phyloP scores from a whole-genome alignment of 192 early-diverging fungal genomes.

The Haplosporangium gracile region DNA sequence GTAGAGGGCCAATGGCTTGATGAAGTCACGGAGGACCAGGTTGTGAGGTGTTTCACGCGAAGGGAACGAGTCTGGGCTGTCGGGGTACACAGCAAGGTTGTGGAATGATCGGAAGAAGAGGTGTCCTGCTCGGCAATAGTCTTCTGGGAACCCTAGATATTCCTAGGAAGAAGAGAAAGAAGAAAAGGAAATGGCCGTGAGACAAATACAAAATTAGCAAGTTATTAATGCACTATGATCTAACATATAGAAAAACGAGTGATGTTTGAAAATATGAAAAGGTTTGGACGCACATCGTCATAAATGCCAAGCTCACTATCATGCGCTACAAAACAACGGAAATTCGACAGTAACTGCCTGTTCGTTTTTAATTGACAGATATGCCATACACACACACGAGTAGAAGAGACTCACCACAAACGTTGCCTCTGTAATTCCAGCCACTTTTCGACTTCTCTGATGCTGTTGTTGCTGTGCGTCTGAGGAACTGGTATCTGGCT shows the following conservation, averaged over 20 bases:
- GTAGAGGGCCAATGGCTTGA: slow-evolving; percentile 49
- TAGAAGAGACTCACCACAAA: slow-evolving; percentile 27
- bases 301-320: too few species aligned
- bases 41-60: neutral
- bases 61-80: slow-evolving; percentile 11
- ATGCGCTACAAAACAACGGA: neutral
- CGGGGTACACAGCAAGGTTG: slow-evolving; percentile 37
- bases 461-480: neutral
- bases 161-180: neutral
- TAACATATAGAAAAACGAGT: too few species aligned
- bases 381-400: neutral
- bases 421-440: slow-evolving; percentile 36
- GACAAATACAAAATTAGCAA: neutral
- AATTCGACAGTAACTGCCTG: neutral
- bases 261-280: neutral
- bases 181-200: neutral
- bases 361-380: neutral
- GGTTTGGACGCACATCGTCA: too few species aligned
- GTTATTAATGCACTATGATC: neutral
- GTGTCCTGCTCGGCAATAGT: slow-evolving; percentile 8
- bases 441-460: neutral
- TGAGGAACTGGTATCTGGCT: neutral
- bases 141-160: slow-evolving; percentile 28
- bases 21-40: slow-evolving; percentile 29
- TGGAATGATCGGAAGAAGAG: slow-evolving; percentile 49